Evolutionary conservation across 2,329 filamentous ascomycete species (phyloP).

Genomic region (Phialophora tarda): DNA sequence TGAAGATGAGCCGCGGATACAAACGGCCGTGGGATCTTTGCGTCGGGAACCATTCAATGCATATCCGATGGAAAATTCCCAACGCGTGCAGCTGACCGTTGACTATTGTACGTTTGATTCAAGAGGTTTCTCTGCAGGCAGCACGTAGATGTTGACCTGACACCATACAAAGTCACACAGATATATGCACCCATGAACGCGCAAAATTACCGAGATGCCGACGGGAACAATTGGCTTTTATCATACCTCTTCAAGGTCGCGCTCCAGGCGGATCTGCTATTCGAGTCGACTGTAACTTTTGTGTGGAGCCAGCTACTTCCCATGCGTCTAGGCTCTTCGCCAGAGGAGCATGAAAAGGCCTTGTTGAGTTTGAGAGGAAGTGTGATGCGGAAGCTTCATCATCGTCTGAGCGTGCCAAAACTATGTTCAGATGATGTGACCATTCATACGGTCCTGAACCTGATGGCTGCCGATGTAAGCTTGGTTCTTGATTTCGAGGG

Average conservation of each 20-base stretch:
- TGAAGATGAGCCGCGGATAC: conserved; percentile 1
- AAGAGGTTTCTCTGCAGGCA: neutral
- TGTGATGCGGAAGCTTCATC: conserved; percentile 19
- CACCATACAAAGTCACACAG: conserved; percentile 10
- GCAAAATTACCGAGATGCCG: conserved; percentile 5
- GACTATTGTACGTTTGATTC: conserved; percentile 18
- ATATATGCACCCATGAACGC: conserved; percentile 7
- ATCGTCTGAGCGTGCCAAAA: conserved; percentile 16
- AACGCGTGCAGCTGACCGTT: conserved; percentile 14
- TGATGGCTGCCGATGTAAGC: conserved; percentile 23
- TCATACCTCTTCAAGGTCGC: conserved; percentile 16
- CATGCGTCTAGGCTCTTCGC: neutral
- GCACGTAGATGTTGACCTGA: neutral
- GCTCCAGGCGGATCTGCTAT: conserved; percentile 18
- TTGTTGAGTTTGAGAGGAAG: conserved; percentile 12
- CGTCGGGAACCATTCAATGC: conserved; percentile 24
- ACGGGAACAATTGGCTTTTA: conserved; percentile 13
- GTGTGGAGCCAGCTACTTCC: conserved; percentile 12
- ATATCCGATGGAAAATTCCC: conserved; percentile 14
- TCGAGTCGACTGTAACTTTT: conserved; percentile 16
- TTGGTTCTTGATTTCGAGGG: neutral
- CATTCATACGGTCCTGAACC: conserved; percentile 13
- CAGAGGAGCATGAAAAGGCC: conserved; percentile 9
- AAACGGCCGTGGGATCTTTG: neutral
- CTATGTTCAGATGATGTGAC: conserved; percentile 18